phyloP scores from a whole-genome alignment of 108 stramenopile genomes.

The Cyclostephanos invisitatus region DNA sequence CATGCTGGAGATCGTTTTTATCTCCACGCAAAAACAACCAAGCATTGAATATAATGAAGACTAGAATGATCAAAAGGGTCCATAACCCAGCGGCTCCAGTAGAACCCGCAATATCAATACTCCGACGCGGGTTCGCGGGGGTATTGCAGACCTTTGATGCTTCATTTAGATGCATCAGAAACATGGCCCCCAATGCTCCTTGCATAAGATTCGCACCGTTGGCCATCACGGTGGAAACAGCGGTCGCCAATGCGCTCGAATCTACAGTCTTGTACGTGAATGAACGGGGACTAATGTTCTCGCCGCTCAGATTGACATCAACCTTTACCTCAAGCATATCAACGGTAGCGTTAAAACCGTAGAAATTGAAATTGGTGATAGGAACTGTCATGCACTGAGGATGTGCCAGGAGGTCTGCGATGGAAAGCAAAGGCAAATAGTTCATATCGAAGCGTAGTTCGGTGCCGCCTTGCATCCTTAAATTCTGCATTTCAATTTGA shows the following conservation, averaged over 20 bases:
- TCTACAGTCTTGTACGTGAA: conserved; percentile 25
- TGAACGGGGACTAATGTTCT: conserved; percentile 5
- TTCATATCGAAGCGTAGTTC: conserved; percentile 50
- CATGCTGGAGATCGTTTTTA: conserved; percentile 7
- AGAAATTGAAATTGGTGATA: conserved; percentile 28
- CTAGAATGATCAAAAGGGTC: conserved; percentile 39
- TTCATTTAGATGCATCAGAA: conserved; percentile 13
- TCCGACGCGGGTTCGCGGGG: conserved; percentile 37
- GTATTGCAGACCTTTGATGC: conserved; percentile 23
- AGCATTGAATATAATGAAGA: conserved; percentile 32
- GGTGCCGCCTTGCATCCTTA: conserved; percentile 38
- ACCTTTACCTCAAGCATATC: conserved; percentile 44
- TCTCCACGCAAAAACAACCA: conserved; percentile 40
- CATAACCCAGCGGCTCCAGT: conserved; percentile 34
- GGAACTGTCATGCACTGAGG: conserved; percentile 40
- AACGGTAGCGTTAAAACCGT: conserved; percentile 55
- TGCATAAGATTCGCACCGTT: conserved; percentile 22
- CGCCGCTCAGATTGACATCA: conserved; percentile 22
- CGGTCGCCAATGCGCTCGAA: conserved; percentile 28
- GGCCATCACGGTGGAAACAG: conserved; percentile 23
- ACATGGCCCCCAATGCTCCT: conserved; percentile 12
- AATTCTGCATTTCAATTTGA: conserved; percentile 12
- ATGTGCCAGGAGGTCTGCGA: conserved; percentile 36
- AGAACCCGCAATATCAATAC: conserved; percentile 8
- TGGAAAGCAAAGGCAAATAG: conserved; percentile 32